phyloP scores from a whole-genome alignment of 148 eudicot genomes.

The Chenopodium suecicum region DNA sequence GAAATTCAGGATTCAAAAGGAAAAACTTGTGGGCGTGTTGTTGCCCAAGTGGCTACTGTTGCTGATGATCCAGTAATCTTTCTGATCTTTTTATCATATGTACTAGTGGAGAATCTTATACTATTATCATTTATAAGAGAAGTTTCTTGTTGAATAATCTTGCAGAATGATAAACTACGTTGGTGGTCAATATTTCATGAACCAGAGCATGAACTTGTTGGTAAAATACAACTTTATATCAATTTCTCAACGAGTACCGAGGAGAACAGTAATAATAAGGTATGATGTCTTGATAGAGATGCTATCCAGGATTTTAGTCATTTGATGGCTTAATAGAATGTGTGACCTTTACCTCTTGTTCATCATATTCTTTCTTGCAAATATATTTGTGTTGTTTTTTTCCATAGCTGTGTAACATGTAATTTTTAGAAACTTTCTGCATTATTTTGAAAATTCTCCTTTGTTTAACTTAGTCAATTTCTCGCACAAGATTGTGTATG shows the following conservation, averaged over 20 bases:
- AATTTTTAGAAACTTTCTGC: not conserved
- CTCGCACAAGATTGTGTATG: not conserved
- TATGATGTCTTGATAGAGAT: conserved; percentile 16
- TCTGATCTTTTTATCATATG: conserved; percentile 17
- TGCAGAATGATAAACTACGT: conserved; percentile 93
- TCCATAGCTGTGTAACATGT: not conserved
- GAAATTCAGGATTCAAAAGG: conserved; percentile 91
- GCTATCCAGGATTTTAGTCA: not conserved
- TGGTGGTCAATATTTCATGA: conserved; percentile 92
- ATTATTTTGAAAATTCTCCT: not conserved
- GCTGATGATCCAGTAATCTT: conserved; percentile 72
- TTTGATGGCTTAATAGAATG: not conserved
- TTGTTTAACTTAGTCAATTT: not conserved
- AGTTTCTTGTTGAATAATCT: conserved; percentile 16
- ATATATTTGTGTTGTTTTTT: not conserved
- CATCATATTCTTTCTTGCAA: not conserved
- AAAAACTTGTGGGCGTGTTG: conserved; percentile 68
- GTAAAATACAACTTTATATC: conserved; percentile 74
- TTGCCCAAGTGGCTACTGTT: conserved; percentile 82
- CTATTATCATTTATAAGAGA: not conserved
- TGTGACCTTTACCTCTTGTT: not conserved
- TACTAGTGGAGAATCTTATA: not conserved
- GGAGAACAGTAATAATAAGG: conserved; percentile 69
- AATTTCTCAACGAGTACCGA: conserved; percentile 74
- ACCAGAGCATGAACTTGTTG: conserved; percentile 95